phyloP scores from a whole-genome alignment of 345 rosid genomes.

The Tarenaya hassleriana region DNA sequence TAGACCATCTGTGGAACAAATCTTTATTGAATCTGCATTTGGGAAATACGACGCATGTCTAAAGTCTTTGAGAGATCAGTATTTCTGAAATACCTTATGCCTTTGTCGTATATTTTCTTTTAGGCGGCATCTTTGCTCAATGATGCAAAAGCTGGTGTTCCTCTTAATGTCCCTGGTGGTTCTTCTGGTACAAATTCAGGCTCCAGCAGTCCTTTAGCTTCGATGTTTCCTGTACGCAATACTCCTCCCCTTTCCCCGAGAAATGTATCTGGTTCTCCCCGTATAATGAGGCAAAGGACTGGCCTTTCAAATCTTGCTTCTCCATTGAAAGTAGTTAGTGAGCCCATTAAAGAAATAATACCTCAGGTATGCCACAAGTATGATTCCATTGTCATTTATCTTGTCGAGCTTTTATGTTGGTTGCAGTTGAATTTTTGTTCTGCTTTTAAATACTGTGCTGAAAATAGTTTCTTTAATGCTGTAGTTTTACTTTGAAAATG shows the following conservation, averaged over 20 bases:
- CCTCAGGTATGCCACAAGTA: conserved; percentile 61
- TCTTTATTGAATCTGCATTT: too few species aligned
- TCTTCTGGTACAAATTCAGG: conserved; percentile 46
- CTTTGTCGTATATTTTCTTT: conserved; percentile 1
- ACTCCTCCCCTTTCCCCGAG: conserved; percentile 98
- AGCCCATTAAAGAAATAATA: conserved; percentile 71
- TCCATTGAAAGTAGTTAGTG: conserved; percentile 81
- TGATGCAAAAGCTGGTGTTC: conserved; percentile 78
- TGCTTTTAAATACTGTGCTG: conserved; percentile 3
- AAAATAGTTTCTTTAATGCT: conserved; percentile 14
- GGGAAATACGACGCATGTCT: too few species aligned
- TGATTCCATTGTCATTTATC: neutral
- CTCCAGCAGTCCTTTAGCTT: conserved; percentile 60
- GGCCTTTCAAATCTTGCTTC: conserved; percentile 88
- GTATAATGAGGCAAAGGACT: conserved; percentile 62
- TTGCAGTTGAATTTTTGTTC: conserved; percentile 1
- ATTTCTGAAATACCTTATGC: too few species aligned
- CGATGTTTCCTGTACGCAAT: conserved; percentile 91
- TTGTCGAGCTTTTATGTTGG: neutral
- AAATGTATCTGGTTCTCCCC: conserved; percentile 82
- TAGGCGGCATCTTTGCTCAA: conserved; percentile 76
- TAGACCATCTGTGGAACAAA: too few species aligned
- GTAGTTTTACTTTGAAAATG: conserved; percentile 94
- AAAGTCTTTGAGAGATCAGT: too few species aligned
- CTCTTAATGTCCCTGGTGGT: conserved; percentile 60